Base-by-base conservation (phyloP, 202 grass and related monocot genomes). In the Sporobolus alterniflorus region DNA sequence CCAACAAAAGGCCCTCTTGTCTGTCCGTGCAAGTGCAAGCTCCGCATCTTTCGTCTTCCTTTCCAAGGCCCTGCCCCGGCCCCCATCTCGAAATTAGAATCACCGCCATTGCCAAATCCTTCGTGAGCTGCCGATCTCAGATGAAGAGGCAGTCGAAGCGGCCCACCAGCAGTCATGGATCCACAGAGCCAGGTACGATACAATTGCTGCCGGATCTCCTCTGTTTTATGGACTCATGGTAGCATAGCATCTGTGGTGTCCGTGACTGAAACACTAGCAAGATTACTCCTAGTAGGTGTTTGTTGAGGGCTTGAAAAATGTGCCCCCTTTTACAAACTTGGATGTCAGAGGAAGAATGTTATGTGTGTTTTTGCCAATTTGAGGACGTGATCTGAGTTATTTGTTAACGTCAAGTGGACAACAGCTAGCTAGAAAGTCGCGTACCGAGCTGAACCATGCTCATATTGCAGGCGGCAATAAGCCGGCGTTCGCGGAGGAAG, bases 181-280 rank as follows among this genome's bases (percentile, higher is more conserved):
- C 77, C 28, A 51, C 62, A 8, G 82, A 78, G 30, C 34, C 62
- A 90, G 88, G 88, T 90, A 57, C 25, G 88, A 84, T 90, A 57
- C 25, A 28, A 11, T 69, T 69, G 64, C 82, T 12, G n/a, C 13
- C 3, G 52, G n/a, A 70, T 74, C 62, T 79, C 7, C 43, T 46
- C 20, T 68, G 62, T 69, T 74, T 55, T 54, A 52, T 21, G 50
- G 21, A n/a, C 50, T 52, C 33, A 36, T 81, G 55, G 0, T 57
- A 26, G 61, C n/a, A 7, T 48, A 33, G 61, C n/a, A 7, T 48
- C 33, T 42, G 11, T 81, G 54, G 64, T 57, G 87, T 14, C 30
- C 40, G 9, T 84, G 40, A 11, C 40, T 61, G 36, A 14, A 49
- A 42, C 39, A 49, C 10, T 69, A 17, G 1, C 46, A 48, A 17